phyloP scores from a whole-genome alignment of 192 early-diverging fungal genomes.

The Mortierella hygrophila region DNA sequence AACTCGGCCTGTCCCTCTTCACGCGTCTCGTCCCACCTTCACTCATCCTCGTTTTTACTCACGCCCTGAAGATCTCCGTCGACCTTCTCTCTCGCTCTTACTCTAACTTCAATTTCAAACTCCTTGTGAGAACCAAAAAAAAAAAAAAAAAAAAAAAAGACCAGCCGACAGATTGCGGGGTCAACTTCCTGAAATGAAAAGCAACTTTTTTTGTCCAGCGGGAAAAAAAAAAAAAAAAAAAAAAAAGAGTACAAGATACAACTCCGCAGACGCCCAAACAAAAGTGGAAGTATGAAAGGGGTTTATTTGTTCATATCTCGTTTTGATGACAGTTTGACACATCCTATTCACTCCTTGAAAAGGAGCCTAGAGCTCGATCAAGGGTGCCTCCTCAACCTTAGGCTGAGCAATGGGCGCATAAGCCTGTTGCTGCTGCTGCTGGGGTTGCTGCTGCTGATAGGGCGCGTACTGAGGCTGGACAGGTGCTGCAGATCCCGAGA shows the following conservation, averaged over 20 bases:
- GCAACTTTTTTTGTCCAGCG: not conserved
- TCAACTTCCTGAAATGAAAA: not conserved
- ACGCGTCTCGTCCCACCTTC: not conserved
- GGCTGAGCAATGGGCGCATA: slow-evolving; percentile 9
- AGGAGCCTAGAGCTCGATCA: slow-evolving; percentile 30
- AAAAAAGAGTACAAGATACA: not conserved
- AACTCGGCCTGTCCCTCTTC: not conserved
- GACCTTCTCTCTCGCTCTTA: not conserved
- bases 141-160: not conserved
- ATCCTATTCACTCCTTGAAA: not conserved
- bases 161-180: too few species aligned
- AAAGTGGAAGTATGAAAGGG: not conserved
- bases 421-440: slow-evolving; percentile 22
- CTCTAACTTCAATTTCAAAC: slow-evolving; percentile 1
- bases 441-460: slow-evolving; percentile 8
- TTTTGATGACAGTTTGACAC: not conserved
- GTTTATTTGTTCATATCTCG: not conserved
- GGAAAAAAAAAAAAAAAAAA: not conserved
- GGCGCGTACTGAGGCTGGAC: slow-evolving; percentile 1
- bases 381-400: slow-evolving; percentile 32
- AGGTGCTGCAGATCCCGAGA: slow-evolving; percentile 5
- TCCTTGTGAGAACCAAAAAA: not conserved
- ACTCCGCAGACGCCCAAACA: slow-evolving; percentile 4
- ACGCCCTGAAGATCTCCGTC: not conserved
- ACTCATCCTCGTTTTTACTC: not conserved